Conservation (phyloP, 1,284 basidiomycete species). For the Microbotryum saponariae region DNA sequence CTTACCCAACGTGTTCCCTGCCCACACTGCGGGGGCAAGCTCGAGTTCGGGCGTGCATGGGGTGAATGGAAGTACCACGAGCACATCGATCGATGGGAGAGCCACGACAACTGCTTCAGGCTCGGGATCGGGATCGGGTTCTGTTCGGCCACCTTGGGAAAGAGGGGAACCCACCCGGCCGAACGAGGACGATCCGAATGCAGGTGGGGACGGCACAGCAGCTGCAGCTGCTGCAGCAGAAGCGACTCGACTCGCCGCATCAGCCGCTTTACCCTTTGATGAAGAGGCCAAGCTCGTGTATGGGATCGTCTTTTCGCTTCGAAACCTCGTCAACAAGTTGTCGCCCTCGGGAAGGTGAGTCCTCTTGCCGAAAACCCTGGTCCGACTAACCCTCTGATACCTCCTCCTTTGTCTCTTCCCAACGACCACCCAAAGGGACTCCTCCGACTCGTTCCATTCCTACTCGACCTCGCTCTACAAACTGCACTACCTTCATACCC, state of each 20-base stretch:
- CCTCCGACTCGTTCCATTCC: constrained; percentile 60
- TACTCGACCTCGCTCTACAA: constrained; percentile 90
- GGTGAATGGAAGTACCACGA: too few relatives aligned
- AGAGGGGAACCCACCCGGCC: constrained; percentile 36
- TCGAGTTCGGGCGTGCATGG: too few relatives aligned
- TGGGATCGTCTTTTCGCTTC: constrained; percentile 81
- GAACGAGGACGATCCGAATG: constrained; percentile 42
- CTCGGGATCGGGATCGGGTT: background rate
- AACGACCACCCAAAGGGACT: constrained; percentile 54
- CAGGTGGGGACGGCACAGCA: background rate
- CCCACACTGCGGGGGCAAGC: too few relatives aligned
- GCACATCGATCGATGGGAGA: too few relatives aligned
- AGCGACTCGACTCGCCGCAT: constrained; percentile 6
- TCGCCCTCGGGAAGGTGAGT: constrained; percentile 9
- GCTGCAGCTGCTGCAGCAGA: background rate
- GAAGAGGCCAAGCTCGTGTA: constrained; percentile 98
- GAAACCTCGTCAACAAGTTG: constrained; percentile 92
- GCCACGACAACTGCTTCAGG: constrained; percentile 40
- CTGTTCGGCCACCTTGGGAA: constrained; percentile 44
- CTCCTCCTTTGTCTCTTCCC: background rate
- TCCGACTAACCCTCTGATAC: background rate
- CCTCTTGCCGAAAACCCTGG: background rate
- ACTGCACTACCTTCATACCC: constrained; percentile 84
- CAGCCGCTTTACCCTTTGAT: constrained; percentile 70
- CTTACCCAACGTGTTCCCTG: constrained; percentile 54